phyloP scores from a whole-genome alignment of 805 yeast genomes.

The Yarrowia sp. region DNA sequence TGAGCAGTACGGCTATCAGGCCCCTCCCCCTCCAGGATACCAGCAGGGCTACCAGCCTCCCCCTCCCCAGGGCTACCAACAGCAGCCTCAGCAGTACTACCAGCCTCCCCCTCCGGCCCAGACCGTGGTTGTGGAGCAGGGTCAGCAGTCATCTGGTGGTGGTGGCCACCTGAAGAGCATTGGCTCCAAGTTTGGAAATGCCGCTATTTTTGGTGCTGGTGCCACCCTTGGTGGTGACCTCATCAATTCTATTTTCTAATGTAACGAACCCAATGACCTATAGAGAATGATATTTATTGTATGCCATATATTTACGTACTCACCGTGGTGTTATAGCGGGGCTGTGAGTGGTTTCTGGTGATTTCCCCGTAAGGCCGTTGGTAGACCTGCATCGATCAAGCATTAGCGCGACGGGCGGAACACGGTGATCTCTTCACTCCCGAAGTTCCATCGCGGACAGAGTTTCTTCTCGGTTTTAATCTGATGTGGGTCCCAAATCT shows the following conservation, averaged over 20 bases:
- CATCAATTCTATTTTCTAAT: slow-evolving; percentile 43
- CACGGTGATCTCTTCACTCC: background rate
- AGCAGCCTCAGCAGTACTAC: slow-evolving; percentile 39
- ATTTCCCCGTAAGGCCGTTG: too few species aligned
- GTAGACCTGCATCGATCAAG: background rate
- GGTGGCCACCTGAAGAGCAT: slow-evolving; percentile 48
- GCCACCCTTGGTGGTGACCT: slow-evolving; percentile 86
- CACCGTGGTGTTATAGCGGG: too few species aligned
- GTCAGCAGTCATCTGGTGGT: slow-evolving; percentile 30
- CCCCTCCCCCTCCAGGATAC: slow-evolving; percentile 28
- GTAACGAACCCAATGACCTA: background rate
- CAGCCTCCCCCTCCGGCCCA: slow-evolving; percentile 34
- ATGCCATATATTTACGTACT: background rate
- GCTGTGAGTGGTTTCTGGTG: too few species aligned
- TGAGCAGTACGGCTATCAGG: slow-evolving; percentile 27
- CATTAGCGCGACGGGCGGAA: background rate
- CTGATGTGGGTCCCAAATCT: background rate
- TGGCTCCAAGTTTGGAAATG: slow-evolving; percentile 81
- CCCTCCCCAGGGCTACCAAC: slow-evolving; percentile 44
- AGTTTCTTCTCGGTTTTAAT: background rate
- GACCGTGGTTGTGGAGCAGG: slow-evolving; percentile 30
- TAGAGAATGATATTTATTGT: slow-evolving; percentile 4
- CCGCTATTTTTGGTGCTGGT: slow-evolving; percentile 96
- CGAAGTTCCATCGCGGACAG: background rate
- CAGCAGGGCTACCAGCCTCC: slow-evolving; percentile 29